Evolutionary conservation across 1,139 yeast genomes (phyloP).

Genomic region (Suhomyces taliae): DNA sequence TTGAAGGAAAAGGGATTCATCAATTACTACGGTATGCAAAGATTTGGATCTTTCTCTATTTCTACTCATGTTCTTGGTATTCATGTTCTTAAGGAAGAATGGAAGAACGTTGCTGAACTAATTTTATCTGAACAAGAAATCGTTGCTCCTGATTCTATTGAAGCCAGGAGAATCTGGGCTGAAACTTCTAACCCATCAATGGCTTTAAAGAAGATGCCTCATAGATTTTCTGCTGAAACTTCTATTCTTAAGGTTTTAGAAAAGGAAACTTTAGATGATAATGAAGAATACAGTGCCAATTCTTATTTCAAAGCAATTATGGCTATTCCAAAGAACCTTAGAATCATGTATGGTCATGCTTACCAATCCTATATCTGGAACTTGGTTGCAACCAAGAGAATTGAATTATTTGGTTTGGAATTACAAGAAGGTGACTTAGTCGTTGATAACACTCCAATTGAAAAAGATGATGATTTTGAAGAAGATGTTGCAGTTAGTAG

Average conservation of each 20-base stretch:
- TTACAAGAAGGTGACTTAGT: constrained; percentile 86
- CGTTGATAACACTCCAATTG: constrained; percentile 34
- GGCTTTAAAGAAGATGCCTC: constrained; percentile 78
- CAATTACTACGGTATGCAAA: constrained; percentile 94
- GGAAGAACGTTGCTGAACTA: constrained; percentile 77
- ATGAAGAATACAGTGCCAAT: constrained; percentile 46
- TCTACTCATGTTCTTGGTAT: constrained; percentile 89
- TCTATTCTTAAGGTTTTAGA: constrained; percentile 64
- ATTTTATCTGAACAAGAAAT: constrained; percentile 82
- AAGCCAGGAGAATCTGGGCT: constrained; percentile 81
- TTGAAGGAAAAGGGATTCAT: constrained; percentile 74
- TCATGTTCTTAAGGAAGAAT: constrained; percentile 65
- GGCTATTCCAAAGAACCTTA: constrained; percentile 87
- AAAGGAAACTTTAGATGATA: constrained; percentile 42
- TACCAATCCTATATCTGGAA: constrained; percentile 98
- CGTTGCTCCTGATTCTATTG: constrained; percentile 78
- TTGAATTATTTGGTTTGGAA: constrained; percentile 65
- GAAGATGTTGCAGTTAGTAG: constrained; percentile 63
- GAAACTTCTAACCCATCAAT: constrained; percentile 64
- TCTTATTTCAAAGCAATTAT: constrained; percentile 77
- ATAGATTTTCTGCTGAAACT: constrained; percentile 81
- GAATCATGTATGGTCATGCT: constrained; percentile 96
- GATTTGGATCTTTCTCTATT: constrained; percentile 93
- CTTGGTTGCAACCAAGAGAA: constrained; percentile 73
- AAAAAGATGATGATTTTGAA: constrained; percentile 44